phyloP scores from a whole-genome alignment of 306 rosid genomes.

The Sesbania bispinosa region DNA sequence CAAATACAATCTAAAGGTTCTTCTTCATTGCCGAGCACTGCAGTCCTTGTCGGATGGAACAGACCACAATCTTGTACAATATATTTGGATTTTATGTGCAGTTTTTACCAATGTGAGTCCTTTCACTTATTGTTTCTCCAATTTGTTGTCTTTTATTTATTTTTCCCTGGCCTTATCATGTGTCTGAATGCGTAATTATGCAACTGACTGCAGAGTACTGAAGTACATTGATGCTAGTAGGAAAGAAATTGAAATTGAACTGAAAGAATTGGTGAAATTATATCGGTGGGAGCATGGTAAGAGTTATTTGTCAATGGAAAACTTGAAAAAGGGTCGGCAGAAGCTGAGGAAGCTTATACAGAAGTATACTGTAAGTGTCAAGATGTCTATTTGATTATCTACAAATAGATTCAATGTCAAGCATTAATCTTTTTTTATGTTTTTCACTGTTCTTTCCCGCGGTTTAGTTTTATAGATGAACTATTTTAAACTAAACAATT shows the following conservation, averaged over 20 bases:
- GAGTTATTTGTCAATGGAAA: slow-evolving; percentile 52
- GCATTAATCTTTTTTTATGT: neutral
- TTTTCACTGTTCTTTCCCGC: neutral
- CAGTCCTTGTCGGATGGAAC: slow-evolving; percentile 48
- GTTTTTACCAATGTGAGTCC: slow-evolving; percentile 78
- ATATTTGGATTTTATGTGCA: slow-evolving; percentile 79
- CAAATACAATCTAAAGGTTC: neutral
- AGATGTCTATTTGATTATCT: neutral
- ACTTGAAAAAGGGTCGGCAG: slow-evolving; percentile 58
- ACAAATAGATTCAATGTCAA: neutral
- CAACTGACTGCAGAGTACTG: slow-evolving; percentile 46
- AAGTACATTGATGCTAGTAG: slow-evolving; percentile 54
- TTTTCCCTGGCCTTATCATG: neutral
- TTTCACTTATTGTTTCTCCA: neutral
- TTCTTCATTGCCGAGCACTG: slow-evolving; percentile 21
- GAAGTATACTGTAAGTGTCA: slow-evolving; percentile 69
- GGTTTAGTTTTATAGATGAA: neutral
- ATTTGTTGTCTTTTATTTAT: neutral
- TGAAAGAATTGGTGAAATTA: slow-evolving; percentile 57
- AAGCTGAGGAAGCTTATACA: slow-evolving; percentile 79
- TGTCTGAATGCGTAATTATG: slow-evolving; percentile 5
- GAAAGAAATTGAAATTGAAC: slow-evolving; percentile 53
- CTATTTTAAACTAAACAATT: too few relatives aligned
- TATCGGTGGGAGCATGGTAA: slow-evolving; percentile 70
- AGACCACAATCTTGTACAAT: slow-evolving; percentile 57